Conservation (phyloP, 1,284 basidiomycete genomes). For the Trichosporon sp. region DNA sequence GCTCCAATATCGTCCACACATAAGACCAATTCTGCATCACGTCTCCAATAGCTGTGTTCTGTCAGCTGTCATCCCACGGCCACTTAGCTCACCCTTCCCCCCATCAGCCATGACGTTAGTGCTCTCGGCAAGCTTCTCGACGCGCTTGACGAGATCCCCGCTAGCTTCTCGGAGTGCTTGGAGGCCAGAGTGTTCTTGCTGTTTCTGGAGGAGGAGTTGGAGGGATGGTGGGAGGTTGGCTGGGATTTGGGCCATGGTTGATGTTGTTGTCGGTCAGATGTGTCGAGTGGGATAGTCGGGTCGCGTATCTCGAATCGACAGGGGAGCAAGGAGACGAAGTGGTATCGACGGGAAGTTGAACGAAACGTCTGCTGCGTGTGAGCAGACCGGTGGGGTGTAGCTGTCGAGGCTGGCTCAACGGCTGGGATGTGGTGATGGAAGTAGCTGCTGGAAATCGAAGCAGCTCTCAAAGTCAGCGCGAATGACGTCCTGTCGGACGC, state of each 20-base stretch:
- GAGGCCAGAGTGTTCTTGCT: conserved; percentile 46
- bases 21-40: conserved; percentile 47
- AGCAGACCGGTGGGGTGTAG: too few species aligned
- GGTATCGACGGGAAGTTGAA: not conserved
- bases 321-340: too few species aligned
- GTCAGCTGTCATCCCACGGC: not conserved
- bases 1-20: conserved; percentile 43
- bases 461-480: not conserved
- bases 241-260: not conserved
- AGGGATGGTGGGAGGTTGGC: conserved; percentile 31
- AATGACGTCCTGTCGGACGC: not conserved
- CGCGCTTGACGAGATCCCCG: conserved; percentile 31
- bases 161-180: conserved; percentile 43
- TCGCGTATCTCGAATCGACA: not conserved
- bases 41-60: conserved; percentile 37
- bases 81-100: conserved; percentile 38
- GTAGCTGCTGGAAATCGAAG: not conserved
- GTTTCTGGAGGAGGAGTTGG: conserved; percentile 42
- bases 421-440: not conserved
- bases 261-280: too few species aligned
- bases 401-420: too few species aligned
- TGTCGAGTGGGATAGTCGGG: too few species aligned
- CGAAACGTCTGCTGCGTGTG: not conserved
- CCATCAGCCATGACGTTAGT: conserved; percentile 49
- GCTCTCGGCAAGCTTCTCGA: conserved; percentile 45